Evolutionary conservation across 192 early-diverging fungal genomes (phyloP).

Genomic region (Podochytrium sp.): DNA sequence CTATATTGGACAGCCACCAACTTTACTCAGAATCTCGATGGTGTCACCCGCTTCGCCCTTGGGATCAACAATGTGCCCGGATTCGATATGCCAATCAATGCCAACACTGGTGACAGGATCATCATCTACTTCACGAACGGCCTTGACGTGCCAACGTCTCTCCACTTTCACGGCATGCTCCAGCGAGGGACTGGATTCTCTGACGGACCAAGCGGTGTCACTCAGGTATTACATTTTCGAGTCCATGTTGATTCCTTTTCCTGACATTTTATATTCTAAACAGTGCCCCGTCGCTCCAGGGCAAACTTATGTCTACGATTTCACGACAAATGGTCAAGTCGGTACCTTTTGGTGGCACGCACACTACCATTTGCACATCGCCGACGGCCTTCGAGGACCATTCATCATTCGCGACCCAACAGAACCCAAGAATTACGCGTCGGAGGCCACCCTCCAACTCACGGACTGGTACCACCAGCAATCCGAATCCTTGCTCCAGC

Average conservation of each 20-base stretch:
- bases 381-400: constrained; percentile 76
- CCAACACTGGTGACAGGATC: constrained; percentile 23
- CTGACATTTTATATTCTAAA: too few species aligned
- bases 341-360: constrained; percentile 49
- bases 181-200: constrained; percentile 71
- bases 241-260: too few species aligned
- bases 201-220: constrained; percentile 75
- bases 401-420: constrained; percentile 69
- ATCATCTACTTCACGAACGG: constrained; percentile 31
- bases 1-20: constrained; percentile 24
- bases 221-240: too few species aligned
- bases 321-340: constrained; percentile 58
- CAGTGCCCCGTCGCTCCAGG: constrained; percentile 74
- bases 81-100: constrained; percentile 17
- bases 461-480: constrained; percentile 73
- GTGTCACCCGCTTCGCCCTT: constrained; percentile 8
- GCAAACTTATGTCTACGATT: constrained; percentile 69
- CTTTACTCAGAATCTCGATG: constrained; percentile 5
- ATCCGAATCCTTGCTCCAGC: constrained; percentile 43
- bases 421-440: constrained; percentile 70
- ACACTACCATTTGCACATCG: constrained; percentile 59
- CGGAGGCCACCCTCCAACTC: constrained; percentile 67
- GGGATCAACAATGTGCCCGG: constrained; percentile 14
- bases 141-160: constrained; percentile 52
- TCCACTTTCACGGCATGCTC: constrained; percentile 80